Base-by-base conservation (phyloP, 1,284 basidiomycete species). In the Schizophyllum amplum region DNA sequence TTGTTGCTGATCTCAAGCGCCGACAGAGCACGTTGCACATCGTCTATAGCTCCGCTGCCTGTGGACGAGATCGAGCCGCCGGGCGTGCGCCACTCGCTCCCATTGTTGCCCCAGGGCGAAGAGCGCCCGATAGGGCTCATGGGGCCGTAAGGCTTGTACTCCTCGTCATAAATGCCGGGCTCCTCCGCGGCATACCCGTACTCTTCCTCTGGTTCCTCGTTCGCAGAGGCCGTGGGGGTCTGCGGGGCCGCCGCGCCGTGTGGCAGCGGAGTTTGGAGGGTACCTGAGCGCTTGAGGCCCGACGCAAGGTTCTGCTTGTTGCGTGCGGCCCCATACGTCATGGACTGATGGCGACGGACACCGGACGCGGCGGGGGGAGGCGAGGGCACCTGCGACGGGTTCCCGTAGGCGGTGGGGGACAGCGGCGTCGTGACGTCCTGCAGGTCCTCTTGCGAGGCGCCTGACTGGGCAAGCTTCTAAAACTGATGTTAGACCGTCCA, bases 281-380 rank as follows among this genome's bases (percentile, higher is more conserved):
- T 90, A 24, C 86, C 87, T 33, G 87, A 81, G 59, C 87, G 83
- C 64, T 82, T 87, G 58, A 90, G 77, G 51, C 79, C 78, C 7
- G 80, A 66, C 24, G 73, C 58, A 52, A 74, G 68, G 64, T 75
- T 81, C 55, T 71, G 69, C 57, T 73, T 72, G 53, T 75, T 76
- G 61, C 75, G 75, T 21, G 74, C 75, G 33, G 78, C 75, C 48
- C 86, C 84, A 63, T 90, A 83, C 21, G 86, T 92, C 52, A 92
- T 76, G 60, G 86, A 88, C 59, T 87, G 84, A 67, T 92, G 87
- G 58, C 90, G 77, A 51, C 90, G 83, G 25, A 92, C 86, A 54
- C 79, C 80, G 1, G 84, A 78, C 46, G 72, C 80, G 21, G 79
- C 76, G n/a, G 85, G 80, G 52, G 87, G 85, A 4, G 88, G 86